Base-by-base conservation (phyloP, 192 early-diverging fungal genomes). In the Coemansia sp. region DNA sequence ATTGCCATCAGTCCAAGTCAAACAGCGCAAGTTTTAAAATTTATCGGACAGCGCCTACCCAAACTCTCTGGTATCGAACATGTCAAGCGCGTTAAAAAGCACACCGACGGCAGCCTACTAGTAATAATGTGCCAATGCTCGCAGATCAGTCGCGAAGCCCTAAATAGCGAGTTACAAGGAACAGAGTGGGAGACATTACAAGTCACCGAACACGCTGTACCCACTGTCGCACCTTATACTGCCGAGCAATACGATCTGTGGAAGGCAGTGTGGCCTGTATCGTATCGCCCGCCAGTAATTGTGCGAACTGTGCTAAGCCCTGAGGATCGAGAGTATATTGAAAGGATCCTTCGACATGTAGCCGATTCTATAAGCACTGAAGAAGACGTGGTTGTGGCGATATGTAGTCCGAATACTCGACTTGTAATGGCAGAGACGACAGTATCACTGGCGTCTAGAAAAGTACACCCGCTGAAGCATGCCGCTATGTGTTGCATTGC, bases 251-350 rank as follows among this genome's bases (percentile, higher is more conserved):
- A 90, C 65, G 86, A 92, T 9, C 72, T 72, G 34, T 97, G 95
- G 93, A 93, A 87, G 65, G 12, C 49, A 12, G 20, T 91, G 24
- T 97, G 95, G 95, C 94, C 95, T 6, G 82, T 93, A n/a, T 75
- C 80, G 22, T 97, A 88, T 62, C 87, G 90, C 2, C 79, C 74
- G 7, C 74, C 61, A n/a, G 37, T 37, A 2, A 50, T 73, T 45
- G 55, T 73, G 18, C 61, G 72, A n/a, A 47, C 22, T 4, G 43
- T 27, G 30, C 34, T 82, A 27, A 45, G 34, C 11, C 30, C 30
- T 0, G 60, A 76, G 2, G 79, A 82, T 9, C 44, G 41, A 6
- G 49, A 9, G 35, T 82, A 76, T 61, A 60, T 76, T 3, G 61
- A 62, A 18, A 59, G 9, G n/a, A 38, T 9, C 9, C 34, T 59